Evolutionary conservation across 768 basidiomycete species (phyloP).

Genomic region (Stropharia rugosoannulata): DNA sequence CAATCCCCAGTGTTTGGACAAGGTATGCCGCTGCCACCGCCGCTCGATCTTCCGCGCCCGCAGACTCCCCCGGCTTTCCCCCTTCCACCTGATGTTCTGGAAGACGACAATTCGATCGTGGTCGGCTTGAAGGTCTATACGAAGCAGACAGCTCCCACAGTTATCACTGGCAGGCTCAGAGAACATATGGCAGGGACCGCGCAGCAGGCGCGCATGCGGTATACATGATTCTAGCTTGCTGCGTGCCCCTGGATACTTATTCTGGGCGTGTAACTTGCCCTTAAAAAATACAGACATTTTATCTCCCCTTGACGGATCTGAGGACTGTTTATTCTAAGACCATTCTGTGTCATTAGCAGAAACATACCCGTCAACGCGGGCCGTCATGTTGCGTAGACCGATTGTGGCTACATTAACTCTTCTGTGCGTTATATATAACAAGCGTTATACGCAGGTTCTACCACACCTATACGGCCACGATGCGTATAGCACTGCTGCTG

Average conservation of each 20-base stretch:
- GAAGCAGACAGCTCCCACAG: constrained; percentile 18
- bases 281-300: too few species aligned
- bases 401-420: too few species aligned
- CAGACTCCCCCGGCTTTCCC: constrained; percentile 8
- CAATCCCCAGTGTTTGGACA: not conserved
- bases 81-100: constrained; percentile 15
- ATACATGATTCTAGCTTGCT: not conserved
- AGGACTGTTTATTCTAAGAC: too few species aligned
- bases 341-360: too few species aligned
- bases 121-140: constrained; percentile 27
- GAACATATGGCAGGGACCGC: not conserved
- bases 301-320: too few species aligned
- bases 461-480: not conserved
- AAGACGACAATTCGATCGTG: constrained; percentile 26
- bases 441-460: too few species aligned
- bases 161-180: constrained; percentile 23
- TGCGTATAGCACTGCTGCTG: not conserved
- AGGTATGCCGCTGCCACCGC: constrained; percentile 7
- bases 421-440: too few species aligned
- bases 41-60: constrained; percentile 9
- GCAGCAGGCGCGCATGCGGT: not conserved
- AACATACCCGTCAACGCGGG: too few species aligned
- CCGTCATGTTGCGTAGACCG: too few species aligned
- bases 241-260: not conserved
- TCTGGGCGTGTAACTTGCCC: not conserved